Evolutionary conservation across 345 rosid genomes (phyloP).

Genomic region (Zanthoxylum bungeanum): DNA sequence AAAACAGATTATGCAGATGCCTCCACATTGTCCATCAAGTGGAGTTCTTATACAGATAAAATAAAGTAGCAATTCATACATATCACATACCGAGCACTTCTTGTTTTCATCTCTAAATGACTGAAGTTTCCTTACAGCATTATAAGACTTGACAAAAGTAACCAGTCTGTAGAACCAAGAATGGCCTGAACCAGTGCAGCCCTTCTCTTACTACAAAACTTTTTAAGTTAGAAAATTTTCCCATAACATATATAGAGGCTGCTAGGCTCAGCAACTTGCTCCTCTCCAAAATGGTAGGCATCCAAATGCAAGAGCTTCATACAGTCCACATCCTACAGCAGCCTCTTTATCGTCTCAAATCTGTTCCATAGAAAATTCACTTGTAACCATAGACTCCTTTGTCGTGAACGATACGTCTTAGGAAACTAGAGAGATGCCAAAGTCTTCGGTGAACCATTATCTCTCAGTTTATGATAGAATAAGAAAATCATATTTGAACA

Average conservation of each 20-base stretch:
- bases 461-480: slow-evolving; percentile 20
- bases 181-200: slow-evolving; percentile 31
- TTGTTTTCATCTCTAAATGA: slow-evolving; percentile 28
- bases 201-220: slow-evolving; percentile 22
- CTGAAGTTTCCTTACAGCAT: slow-evolving; percentile 38
- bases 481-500: slow-evolving; percentile 14
- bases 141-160: slow-evolving; percentile 23
- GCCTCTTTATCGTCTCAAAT: slow-evolving; percentile 51
- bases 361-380: slow-evolving; percentile 70
- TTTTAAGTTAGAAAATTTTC: slow-evolving; percentile 15
- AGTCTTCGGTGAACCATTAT: slow-evolving; percentile 27
- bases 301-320: slow-evolving; percentile 39
- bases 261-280: slow-evolving; percentile 25
- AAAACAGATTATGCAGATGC: slow-evolving; percentile 19
- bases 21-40: slow-evolving; percentile 24
- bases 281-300: slow-evolving; percentile 31
- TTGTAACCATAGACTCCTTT: slow-evolving; percentile 36
- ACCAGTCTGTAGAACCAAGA: slow-evolving; percentile 27
- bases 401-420: slow-evolving; percentile 34
- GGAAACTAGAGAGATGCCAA: slow-evolving; percentile 25
- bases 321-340: slow-evolving; percentile 52
- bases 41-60: slow-evolving; percentile 22
- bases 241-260: slow-evolving; percentile 34
- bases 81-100: slow-evolving; percentile 34
- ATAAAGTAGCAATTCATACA: slow-evolving; percentile 37